Evolutionary conservation across 768 basidiomycete genomes (phyloP).

Genomic region (Boletus coccyginus): DNA sequence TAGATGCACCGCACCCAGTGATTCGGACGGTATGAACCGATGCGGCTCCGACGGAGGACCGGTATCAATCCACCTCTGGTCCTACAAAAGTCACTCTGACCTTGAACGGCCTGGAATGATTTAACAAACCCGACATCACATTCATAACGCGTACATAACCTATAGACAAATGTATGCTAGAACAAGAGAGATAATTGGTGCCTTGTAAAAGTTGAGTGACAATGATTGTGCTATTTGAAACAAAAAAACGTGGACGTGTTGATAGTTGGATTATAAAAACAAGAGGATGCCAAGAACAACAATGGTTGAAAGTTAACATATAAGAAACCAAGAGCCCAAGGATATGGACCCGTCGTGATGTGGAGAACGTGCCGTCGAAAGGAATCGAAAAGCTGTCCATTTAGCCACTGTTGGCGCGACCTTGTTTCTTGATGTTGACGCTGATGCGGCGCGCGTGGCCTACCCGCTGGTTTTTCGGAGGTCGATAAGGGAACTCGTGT

Average conservation of each 20-base stretch:
- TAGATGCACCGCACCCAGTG: not conserved
- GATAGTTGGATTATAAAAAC: not conserved
- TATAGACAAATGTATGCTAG: not conserved
- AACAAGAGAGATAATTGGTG: not conserved
- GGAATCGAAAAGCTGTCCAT: not conserved
- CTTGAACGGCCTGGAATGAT: not conserved
- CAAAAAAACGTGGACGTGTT: not conserved
- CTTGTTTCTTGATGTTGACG: constrained; percentile 33
- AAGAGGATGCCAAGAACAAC: not conserved
- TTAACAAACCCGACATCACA: not conserved
- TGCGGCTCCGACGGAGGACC: not conserved
- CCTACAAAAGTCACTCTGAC: too few species aligned
- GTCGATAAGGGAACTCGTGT: constrained; percentile 32
- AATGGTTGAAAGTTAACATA: not conserved
- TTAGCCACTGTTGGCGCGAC: constrained; percentile 9
- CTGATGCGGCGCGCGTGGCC: constrained; percentile 42
- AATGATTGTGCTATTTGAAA: not conserved
- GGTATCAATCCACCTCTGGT: too few species aligned
- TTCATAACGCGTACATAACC: not conserved
- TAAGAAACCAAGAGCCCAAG: not conserved
- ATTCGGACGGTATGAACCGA: not conserved
- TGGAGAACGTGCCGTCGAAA: not conserved
- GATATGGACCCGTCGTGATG: not conserved
- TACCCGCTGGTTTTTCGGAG: constrained; percentile 29
- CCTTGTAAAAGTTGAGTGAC: not conserved